These are phyloP conservation scores for Cyamopsis tetragonoloba DNA, from an alignment of 306 rosid species.

Conservation along the genomic window DNA sequence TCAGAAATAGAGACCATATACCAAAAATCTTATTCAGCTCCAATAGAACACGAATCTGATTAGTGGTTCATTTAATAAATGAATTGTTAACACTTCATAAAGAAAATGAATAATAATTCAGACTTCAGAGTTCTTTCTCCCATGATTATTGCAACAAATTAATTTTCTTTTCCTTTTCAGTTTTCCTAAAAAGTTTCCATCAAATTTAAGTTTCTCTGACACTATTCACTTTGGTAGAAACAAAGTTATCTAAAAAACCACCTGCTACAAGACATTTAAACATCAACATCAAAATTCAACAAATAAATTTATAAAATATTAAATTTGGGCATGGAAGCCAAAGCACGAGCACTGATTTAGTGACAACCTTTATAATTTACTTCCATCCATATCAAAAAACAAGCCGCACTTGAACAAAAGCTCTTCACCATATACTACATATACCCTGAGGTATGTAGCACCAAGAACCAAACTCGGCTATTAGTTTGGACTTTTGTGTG, in stretches of 20 bases:
- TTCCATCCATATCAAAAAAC: neutral
- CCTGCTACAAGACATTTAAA: neutral
- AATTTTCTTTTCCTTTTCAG: neutral
- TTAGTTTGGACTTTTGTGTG: neutral
- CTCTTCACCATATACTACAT: neutral
- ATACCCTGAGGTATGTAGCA: neutral
- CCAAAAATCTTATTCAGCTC: constrained; percentile 3
- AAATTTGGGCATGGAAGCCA: neutral
- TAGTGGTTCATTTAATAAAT: neutral
- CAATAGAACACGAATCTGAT: neutral
- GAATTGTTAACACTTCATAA: neutral
- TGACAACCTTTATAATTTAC: neutral
- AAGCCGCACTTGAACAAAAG: neutral
- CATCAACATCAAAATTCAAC: neutral
- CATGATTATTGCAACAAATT: neutral
- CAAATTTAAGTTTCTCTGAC: neutral
- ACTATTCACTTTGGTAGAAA: neutral
- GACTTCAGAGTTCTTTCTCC: neutral
- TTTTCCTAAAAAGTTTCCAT: neutral
- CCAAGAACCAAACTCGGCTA: constrained; percentile 1
- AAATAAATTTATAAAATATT: too few relatives aligned
- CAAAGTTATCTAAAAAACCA: neutral
- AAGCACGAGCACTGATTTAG: neutral
- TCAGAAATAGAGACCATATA: neutral
- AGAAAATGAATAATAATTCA: neutral